A percentile compares a stretch with the other conserved stretches of the same genome.
Evolutionary conservation across 306 rosid species (phyloP).

Genomic region (Trichosanthes cucumerina): DNA sequence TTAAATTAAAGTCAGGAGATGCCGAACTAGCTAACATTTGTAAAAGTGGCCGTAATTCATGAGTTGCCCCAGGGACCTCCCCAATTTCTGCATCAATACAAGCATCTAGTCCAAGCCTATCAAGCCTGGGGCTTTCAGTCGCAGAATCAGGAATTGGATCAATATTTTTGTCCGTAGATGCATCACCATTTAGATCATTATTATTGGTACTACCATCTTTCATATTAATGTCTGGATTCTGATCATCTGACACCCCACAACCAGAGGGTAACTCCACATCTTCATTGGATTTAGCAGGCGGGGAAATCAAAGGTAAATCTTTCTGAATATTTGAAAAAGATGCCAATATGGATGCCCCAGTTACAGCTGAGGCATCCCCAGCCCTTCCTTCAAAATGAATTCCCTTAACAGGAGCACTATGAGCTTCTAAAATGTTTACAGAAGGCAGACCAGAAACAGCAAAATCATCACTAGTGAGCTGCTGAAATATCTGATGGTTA

Average conservation of each 20-base stretch:
- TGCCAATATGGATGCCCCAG: slow-evolving; percentile 81
- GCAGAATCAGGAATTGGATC: slow-evolving; percentile 33
- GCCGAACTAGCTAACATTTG: slow-evolving; percentile 51
- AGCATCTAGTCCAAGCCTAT: slow-evolving; percentile 32
- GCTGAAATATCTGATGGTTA: slow-evolving; percentile 65
- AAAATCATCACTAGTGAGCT: slow-evolving; percentile 41
- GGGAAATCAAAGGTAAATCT: slow-evolving; percentile 51
- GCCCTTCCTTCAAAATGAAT: slow-evolving; percentile 65
- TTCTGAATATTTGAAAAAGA: slow-evolving; percentile 59
- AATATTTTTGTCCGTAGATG: slow-evolving; percentile 37
- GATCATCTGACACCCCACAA: slow-evolving; percentile 33
- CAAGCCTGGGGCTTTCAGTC: slow-evolving; percentile 46
- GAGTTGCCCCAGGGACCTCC: slow-evolving; percentile 36
- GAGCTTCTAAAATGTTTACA: slow-evolving; percentile 78
- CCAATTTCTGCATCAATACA: slow-evolving; percentile 35
- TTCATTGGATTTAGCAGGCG: slow-evolving; percentile 45
- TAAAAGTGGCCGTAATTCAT: slow-evolving; percentile 44
- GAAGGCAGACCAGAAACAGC: slow-evolving; percentile 45
- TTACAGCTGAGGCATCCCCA: slow-evolving; percentile 82
- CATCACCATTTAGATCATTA: slow-evolving; percentile 34
- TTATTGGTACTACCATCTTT: slow-evolving; percentile 32
- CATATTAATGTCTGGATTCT: slow-evolving; percentile 36
- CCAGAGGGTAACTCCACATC: slow-evolving; percentile 43
- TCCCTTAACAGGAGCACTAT: slow-evolving; percentile 56
- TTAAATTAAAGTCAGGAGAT: slow-evolving; percentile 46